Evolutionary conservation across 441 rosid species (phyloP), one percentile per base, ranked within the genome.

Genomic region (Pelargonium myrrhifolium): DNA sequence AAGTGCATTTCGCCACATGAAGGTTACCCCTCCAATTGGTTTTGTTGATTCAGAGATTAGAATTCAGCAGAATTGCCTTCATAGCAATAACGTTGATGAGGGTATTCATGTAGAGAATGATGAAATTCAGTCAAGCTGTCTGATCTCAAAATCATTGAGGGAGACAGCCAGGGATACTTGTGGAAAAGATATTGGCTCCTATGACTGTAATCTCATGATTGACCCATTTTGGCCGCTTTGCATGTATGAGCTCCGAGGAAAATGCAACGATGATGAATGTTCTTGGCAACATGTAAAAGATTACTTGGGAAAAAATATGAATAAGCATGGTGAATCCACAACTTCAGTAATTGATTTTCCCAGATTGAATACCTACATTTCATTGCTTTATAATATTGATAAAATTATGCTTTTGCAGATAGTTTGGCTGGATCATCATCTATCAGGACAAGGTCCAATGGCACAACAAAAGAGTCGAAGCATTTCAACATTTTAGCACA

Each of bases 171-270:
- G 15, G 59, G 73, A 72, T 73, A 49, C 70, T 40, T 64, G 67
- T 62, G 79, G 66, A 55, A 65, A 65, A 71, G 87, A 77, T 71
- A 64, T 64, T 66, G 92, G 86, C 68, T 81, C 76, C 42, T 87
- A 86, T 76, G 70, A 82, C 65, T 68, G 82, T 71, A 74, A 79
- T 83, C 59, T 77, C 72, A 78, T 84, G 35, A 71, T 92, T 73
- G 93, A 94, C 69, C 97, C 94, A 65, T 87, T 80, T 72, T 83
- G 90, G 94, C 92, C 97, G 17, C 84, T 94, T 28, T 94, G 98
- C 81, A 79, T 86, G 87, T 94, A 84, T 37, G 99, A 94, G 78
- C 93, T 94, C 58, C 89, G 99, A 63, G 99, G 99, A 74, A 92
- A 88, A 78, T 94, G 99, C 86, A 94, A 92, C 75, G 86, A 92